These are phyloP conservation scores for Cenchrus americanus DNA, from an alignment of 176 grass and related monocot species.

Conservation along the genomic window DNA sequence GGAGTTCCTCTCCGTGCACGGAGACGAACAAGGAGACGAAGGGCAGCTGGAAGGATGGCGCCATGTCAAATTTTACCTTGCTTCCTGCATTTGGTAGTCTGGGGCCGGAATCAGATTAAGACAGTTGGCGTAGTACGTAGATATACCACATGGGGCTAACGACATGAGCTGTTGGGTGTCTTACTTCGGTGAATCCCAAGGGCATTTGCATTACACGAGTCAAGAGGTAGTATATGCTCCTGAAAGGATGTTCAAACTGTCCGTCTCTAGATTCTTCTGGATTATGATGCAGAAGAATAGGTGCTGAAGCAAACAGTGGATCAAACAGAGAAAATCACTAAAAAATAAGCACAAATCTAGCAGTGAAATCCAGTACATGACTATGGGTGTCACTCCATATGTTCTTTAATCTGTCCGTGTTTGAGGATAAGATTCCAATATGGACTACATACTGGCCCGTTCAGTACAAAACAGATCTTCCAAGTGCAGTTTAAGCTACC, in stretches of 20 bases:
- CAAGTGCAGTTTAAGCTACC: neutral
- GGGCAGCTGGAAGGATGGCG: neutral
- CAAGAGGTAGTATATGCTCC: too few species aligned
- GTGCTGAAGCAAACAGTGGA: neutral
- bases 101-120: too few species aligned
- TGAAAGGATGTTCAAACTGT: neutral
- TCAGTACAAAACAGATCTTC: neutral
- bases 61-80: neutral
- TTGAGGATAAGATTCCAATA: too few species aligned
- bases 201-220: neutral
- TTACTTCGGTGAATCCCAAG: neutral
- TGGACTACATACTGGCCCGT: too few species aligned
- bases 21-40: neutral
- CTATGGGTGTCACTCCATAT: neutral
- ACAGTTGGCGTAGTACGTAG: too few species aligned
- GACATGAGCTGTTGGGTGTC: neutral
- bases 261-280: neutral
- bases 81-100: too few species aligned
- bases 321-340: neutral
- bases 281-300: constrained; percentile 1
- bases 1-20: neutral
- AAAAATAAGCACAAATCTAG: neutral
- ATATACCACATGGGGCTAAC: too few species aligned
- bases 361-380: neutral
- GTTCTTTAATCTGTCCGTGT: too few species aligned